Base-by-base conservation (phyloP, 2,329 filamentous ascomycete species). In the Alternaria gansuensis region DNA sequence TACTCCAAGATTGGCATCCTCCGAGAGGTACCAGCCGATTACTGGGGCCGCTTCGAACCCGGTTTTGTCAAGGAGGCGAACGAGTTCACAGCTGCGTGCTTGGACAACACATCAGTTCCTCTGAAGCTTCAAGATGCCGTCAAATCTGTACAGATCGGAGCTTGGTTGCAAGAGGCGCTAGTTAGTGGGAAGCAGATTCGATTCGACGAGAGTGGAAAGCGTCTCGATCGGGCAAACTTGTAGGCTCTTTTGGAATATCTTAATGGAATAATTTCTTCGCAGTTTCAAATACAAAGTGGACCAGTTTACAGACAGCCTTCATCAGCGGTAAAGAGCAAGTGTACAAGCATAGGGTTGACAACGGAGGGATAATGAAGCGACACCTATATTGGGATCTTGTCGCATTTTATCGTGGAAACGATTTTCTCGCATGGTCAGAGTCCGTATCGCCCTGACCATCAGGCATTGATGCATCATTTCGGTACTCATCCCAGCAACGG, bases 161-260 rank as follows among this genome's bases (percentile, higher is more conserved):
- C 71, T 46, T 85, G 68, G 84, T 5, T 88, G 61, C 85, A 88
- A 71, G 84, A 88, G 69, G 80, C 81, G 13, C 73, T 88, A 73
- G 80, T 83, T 49, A 81, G 78, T 0, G 84, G 82, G 7, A 78
- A 82, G 71, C 86, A 85, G 76, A 84, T 88, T 31, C 80, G 78
- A 51, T 78, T 77, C 52, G 72, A 78, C 52, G 61, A 73, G 54
- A 65, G 37, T 6, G 68, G 70, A n/a, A 64, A 54, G 51, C 48
- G 67, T 13, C 24, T 65, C 28, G 64, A 69, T 40, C 63, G 51
- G 13, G 53, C 67, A n/a, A 66, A 58, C 29, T 62, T 70, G 57
- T 65, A 61, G 17, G 17, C 17, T 17, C 17, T 17, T 17, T 17
- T 17, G 17, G 17, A 17, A 17, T 2, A 17, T 17, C 17, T 17